Conservation (phyloP, 495 filamentous ascomycete genomes). For the Penicillium waksmanii region DNA sequence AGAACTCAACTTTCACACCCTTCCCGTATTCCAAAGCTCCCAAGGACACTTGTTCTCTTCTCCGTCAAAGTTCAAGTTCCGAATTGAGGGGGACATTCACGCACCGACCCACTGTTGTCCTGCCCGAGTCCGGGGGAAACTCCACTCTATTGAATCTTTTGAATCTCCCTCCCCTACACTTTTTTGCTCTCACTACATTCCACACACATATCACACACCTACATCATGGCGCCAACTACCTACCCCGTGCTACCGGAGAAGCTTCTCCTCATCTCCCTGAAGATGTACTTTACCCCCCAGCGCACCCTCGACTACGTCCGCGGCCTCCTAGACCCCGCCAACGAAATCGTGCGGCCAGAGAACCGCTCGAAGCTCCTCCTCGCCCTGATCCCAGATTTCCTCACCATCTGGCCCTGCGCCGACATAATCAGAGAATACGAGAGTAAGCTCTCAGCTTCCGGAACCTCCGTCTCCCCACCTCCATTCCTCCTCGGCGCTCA, state of each 20-base stretch:
- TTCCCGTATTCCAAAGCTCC: not conserved
- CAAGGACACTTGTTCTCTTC: constrained; percentile 10
- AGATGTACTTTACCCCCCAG: constrained; percentile 80
- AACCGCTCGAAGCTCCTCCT: constrained; percentile 78
- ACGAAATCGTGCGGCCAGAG: constrained; percentile 41
- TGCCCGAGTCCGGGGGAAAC: constrained; percentile 7
- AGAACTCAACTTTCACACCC: constrained; percentile 8
- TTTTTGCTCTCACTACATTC: constrained; percentile 19
- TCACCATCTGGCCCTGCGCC: constrained; percentile 63
- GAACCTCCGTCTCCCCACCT: constrained; percentile 25
- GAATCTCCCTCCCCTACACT: not conserved
- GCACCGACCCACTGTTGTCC: constrained; percentile 4
- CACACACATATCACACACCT: constrained; percentile 5
- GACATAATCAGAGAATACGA: constrained; percentile 51
- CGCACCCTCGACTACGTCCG: constrained; percentile 65
- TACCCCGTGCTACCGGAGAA: constrained; percentile 59
- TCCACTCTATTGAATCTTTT: not conserved
- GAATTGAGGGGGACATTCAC: not conserved
- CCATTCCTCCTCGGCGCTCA: constrained; percentile 73
- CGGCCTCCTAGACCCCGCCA: constrained; percentile 53
- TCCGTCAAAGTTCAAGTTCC: not conserved
- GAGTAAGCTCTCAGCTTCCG: constrained; percentile 30
- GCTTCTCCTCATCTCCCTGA: constrained; percentile 77
- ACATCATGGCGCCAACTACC: constrained; percentile 30
- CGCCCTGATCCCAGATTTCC: constrained; percentile 80